Conservation (phyloP, 306 rosid genomes). For the Herpetospermum pedunculosum region DNA sequence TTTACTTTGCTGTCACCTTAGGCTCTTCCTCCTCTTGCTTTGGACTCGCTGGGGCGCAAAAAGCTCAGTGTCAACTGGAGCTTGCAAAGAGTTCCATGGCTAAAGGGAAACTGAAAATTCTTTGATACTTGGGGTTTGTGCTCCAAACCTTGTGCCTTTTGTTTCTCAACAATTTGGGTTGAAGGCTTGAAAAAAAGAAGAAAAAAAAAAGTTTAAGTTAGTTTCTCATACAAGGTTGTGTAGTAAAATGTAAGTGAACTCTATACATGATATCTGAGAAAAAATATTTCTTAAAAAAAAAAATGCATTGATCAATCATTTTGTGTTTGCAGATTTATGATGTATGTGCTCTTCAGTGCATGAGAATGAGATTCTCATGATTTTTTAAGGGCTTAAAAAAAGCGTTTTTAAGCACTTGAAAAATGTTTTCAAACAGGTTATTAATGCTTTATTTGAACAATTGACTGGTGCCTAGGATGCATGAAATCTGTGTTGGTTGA, state of each 20-base stretch:
- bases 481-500: background rate
- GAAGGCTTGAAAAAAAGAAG: background rate
- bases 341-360: background rate
- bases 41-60: constrained; percentile 44
- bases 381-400: no score
- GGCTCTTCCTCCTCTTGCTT: constrained; percentile 43
- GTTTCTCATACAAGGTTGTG: background rate
- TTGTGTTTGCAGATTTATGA: background rate
- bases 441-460: background rate
- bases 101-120: constrained; percentile 71
- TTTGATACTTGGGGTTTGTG: constrained; percentile 20
- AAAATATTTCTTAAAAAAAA: background rate
- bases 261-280: background rate
- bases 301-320: background rate
- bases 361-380: no score
- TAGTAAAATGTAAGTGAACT: background rate
- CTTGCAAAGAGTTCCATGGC: constrained; percentile 47
- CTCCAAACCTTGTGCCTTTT: background rate
- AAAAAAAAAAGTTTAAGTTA: background rate
- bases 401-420: no score
- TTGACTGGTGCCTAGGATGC: background rate
- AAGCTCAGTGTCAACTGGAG: constrained; percentile 52
- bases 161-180: background rate
- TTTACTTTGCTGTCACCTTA: constrained; percentile 77
- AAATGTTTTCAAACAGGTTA: no score